These are phyloP conservation scores for Schrenkiella parvula DNA, from an alignment of 345 rosid genomes.

Conservation along the genomic window DNA sequence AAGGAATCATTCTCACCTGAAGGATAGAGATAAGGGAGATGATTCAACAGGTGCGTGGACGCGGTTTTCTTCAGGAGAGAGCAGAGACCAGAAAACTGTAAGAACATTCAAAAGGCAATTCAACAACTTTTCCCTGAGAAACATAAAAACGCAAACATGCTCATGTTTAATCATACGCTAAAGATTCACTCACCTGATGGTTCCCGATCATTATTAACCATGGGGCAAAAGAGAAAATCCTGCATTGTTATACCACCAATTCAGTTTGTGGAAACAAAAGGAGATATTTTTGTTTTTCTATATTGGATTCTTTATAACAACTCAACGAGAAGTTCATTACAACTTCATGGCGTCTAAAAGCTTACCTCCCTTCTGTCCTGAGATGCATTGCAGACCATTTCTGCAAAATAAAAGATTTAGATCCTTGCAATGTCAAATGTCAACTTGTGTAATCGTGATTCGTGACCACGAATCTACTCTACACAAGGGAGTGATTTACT, in stretches of 20 bases:
- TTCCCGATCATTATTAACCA: constrained; percentile 48
- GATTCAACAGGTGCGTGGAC: constrained; percentile 59
- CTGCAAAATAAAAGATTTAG: constrained; percentile 35
- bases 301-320: not conserved
- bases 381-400: constrained; percentile 53
- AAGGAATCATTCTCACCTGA: constrained; percentile 48
- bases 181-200: constrained; percentile 55
- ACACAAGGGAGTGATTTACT: constrained; percentile 7
- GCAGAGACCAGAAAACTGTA: constrained; percentile 82
- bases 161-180: not conserved
- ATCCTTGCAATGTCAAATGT: not conserved
- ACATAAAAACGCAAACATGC: not conserved
- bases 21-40: constrained; percentile 62
- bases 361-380: constrained; percentile 62
- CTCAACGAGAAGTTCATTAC: not conserved
- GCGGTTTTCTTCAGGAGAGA: constrained; percentile 59
- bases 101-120: not conserved
- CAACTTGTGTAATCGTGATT: not conserved
- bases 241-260: constrained; percentile 33
- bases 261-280: not conserved
- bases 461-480: not conserved
- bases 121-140: not conserved
- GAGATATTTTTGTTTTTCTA: not conserved
- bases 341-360: constrained; percentile 2
- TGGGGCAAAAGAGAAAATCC: constrained; percentile 69